Evolutionary conservation across 495 filamentous ascomycete species (phyloP).

Genomic region (Acidiella bohemica): DNA sequence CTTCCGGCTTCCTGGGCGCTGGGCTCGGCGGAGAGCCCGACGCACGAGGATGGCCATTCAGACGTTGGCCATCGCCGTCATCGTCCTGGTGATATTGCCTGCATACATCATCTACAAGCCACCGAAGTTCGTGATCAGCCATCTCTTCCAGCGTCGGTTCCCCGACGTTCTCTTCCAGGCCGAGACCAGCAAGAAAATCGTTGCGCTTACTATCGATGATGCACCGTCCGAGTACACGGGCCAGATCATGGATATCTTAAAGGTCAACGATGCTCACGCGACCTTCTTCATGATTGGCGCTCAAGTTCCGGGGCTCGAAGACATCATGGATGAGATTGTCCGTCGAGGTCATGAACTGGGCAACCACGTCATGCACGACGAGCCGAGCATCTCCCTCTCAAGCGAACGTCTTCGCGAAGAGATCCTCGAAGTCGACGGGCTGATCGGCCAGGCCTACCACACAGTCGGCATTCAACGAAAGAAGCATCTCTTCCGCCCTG

Average conservation of each 20-base stretch:
- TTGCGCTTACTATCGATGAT: slow-evolving; percentile 79
- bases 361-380: slow-evolving; percentile 79
- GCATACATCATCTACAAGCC: slow-evolving; percentile 64
- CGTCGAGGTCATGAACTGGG: slow-evolving; percentile 54
- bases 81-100: slow-evolving; percentile 27
- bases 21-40: slow-evolving; percentile 12
- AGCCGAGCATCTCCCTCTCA: slow-evolving; percentile 42
- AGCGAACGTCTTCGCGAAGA: slow-evolving; percentile 22
- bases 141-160: slow-evolving; percentile 54
- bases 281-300: slow-evolving; percentile 44
- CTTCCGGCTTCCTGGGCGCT: slow-evolving; percentile 20
- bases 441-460: slow-evolving; percentile 44
- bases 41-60: slow-evolving; percentile 14
- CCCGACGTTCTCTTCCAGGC: slow-evolving; percentile 65
- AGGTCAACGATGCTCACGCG: slow-evolving; percentile 30
- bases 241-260: slow-evolving; percentile 54
- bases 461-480: slow-evolving; percentile 22
- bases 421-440: slow-evolving; percentile 33
- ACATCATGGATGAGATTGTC: slow-evolving; percentile 47
- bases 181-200: slow-evolving; percentile 40
- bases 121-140: slow-evolving; percentile 48
- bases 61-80: background rate
- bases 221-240: slow-evolving; percentile 58
- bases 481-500: slow-evolving; percentile 56
- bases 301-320: slow-evolving; percentile 51